Conservation (phyloP, 2,329 filamentous ascomycete genomes). For the Emergomyces orientalis region DNA sequence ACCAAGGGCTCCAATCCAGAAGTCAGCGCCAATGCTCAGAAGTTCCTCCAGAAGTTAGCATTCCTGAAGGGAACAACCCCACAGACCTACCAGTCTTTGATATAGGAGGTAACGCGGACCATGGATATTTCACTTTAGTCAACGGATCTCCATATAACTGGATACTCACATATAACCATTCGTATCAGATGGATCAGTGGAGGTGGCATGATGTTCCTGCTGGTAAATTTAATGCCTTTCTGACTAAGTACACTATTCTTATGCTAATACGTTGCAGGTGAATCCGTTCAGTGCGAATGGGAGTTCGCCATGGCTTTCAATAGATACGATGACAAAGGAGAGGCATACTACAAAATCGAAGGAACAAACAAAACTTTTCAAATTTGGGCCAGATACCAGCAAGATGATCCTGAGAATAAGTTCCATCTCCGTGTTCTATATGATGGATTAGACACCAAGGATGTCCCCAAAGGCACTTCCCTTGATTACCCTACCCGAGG, state of each 20-base stretch:
- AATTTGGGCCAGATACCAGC: conserved; percentile 4
- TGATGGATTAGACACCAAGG: conserved; percentile 19
- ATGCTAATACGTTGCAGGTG: not conserved
- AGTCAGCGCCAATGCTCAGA: not conserved
- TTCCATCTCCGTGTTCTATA: conserved; percentile 2
- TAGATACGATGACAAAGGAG: conserved; percentile 4
- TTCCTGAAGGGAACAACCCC: conserved; percentile 1
- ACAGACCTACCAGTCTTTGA: not conserved
- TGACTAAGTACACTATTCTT: conserved; percentile 22
- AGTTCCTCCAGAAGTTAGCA: not conserved
- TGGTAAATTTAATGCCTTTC: conserved; percentile 16
- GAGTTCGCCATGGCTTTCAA: conserved; percentile 13
- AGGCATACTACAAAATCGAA: conserved; percentile 7
- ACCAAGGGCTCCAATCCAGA: not conserved
- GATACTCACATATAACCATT: conserved; percentile 22
- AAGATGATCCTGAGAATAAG: not conserved
- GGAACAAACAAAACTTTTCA: conserved; percentile 10
- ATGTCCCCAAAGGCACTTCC: conserved; percentile 4
- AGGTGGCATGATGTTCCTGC: conserved; percentile 28
- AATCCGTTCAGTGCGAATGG: conserved; percentile 11
- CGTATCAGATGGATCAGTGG: conserved; percentile 34
- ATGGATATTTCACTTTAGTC: conserved; percentile 29
- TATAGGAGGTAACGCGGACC: not conserved
- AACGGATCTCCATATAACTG: conserved; percentile 36
- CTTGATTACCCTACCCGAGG: conserved; percentile 3